A percentile compares a stretch with the other conserved stretches of the same genome.
phyloP scores from a whole-genome alignment of 257 asterid genomes.

The Leptodermis oblonga region DNA sequence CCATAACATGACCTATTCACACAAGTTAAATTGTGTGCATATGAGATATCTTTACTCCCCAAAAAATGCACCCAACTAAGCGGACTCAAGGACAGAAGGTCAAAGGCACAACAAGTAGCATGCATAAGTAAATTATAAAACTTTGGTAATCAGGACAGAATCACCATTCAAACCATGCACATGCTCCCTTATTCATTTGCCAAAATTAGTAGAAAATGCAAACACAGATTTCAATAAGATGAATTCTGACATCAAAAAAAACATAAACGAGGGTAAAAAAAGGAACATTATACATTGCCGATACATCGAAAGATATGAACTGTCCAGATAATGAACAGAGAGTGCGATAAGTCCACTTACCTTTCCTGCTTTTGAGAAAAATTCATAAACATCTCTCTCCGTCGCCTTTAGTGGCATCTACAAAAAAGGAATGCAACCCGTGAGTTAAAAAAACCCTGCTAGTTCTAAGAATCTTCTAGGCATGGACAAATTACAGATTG shows the following conservation, averaged over 20 bases:
- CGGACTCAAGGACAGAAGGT: background rate
- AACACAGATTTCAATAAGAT: background rate
- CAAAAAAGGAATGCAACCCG: slow-evolving; percentile 19
- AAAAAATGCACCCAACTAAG: background rate
- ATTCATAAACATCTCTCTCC: slow-evolving; percentile 94
- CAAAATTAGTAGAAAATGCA: background rate
- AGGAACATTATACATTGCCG: background rate
- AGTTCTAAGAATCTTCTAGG: background rate
- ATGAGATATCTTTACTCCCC: background rate
- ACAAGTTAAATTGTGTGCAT: background rate
- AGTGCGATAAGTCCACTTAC: slow-evolving; percentile 30
- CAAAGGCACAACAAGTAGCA: background rate
- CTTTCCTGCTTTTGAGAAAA: slow-evolving; percentile 98
- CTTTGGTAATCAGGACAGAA: background rate
- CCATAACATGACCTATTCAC: background rate
- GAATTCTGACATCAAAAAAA: background rate
- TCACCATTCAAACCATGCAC: background rate
- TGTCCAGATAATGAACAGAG: background rate
- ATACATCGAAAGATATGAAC: background rate
- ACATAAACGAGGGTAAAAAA: background rate
- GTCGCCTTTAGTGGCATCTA: slow-evolving; percentile 99
- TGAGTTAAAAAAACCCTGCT: background rate
- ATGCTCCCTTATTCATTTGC: background rate
- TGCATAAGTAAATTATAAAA: background rate
- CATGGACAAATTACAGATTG: background rate